Evolutionary conservation across 306 rosid genomes (phyloP), one percentile per base, ranked within the genome.

Genomic region (Crotalaria pallida): DNA sequence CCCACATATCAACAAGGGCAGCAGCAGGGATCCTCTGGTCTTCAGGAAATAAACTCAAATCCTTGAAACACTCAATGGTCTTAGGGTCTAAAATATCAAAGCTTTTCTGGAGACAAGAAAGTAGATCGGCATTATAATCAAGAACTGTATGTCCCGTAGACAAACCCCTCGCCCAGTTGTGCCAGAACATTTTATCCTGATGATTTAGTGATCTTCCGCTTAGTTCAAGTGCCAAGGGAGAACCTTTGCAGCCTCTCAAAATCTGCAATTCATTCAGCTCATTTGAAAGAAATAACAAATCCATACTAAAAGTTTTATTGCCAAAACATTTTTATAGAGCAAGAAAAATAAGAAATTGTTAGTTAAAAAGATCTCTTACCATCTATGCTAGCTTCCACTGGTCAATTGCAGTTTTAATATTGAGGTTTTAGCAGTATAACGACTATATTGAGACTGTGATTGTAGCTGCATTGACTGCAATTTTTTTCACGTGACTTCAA

Each of bases 21-120:
- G 83, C 33, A n/a, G 70, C 91, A 60, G 87, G 83, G 24, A 92
- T 92, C 77, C 84, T 87, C 24, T 76, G 87, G 50, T 79, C 89
- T 57, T 81, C 88, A 1, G 93, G 98, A 77, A 92, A 89, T 43
- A 82, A 84, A 50, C 87, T 78, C 9, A 92, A 72, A 75, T 92
- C 92, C 63, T 48, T 10, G 81, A 92, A 92, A 73, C 90, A 77
- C 49, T 92, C 83, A n/a, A 24, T 59, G 10, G 19, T 40, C 67
- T 65, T 72, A 3, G 77, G 21, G 22, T 80, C 72, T 53, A 59
- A 65, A 3, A 51, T 79, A 60, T 83, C 89, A 3, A 88, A 48
- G 75, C 79, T 76, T 34, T 78, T 80, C 70, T 83, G 74, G 19
- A 87, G 88, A 75, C 81, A 58, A 6, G 11, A 17, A 65, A 82